Evolutionary conservation across 257 asterid species (phyloP), one percentile per base, ranked within the genome.

Genomic region (Solanum etuberosum): DNA sequence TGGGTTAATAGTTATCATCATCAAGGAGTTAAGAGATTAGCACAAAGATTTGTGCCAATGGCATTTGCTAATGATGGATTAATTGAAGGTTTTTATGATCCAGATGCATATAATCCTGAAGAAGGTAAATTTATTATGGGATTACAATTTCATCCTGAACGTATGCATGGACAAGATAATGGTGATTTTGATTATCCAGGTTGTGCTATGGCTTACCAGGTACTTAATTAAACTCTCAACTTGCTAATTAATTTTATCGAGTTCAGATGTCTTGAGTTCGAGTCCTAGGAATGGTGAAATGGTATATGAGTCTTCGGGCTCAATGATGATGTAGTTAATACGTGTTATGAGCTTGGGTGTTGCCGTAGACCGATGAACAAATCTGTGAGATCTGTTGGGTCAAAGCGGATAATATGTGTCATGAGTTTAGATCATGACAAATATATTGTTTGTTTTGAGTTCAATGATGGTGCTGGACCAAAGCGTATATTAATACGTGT

Each of bases 81-180:
- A 90, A 87, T 96, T 38, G 98, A 96, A 90, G 98, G 95, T 13
- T 95, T 95, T 72, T 96, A 96, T 85, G 99, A 96, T 90, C 96
- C 97, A 16, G 98, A 93, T 83, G 93, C 93, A 4, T 94, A 94
- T 91, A 91, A 90, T 85, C 99, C 99, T 4, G 93, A 92, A 1
- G 98, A 96, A 87, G 99, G 98, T 3, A 92, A 96, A 90, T 96
- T 96, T 83, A 94, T 95, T 21, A 93, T 95, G 98, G 99, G 98
- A n/a, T 92, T 96, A 29, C 98, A 96, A 85, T 96, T 96, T 88
- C 98, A 96, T 91, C 99, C 99, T 7, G 98, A 96, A 73, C 88
- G 99, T 83, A 96, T 95, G 98, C 90, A 97, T 46, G 88, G 83
- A 3, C 86, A 86, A 1, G 96, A 94, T 82, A 86, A 94, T 0